Conservation (phyloP, 805 yeast species). For the Wickerhamomyces ciferrii region DNA sequence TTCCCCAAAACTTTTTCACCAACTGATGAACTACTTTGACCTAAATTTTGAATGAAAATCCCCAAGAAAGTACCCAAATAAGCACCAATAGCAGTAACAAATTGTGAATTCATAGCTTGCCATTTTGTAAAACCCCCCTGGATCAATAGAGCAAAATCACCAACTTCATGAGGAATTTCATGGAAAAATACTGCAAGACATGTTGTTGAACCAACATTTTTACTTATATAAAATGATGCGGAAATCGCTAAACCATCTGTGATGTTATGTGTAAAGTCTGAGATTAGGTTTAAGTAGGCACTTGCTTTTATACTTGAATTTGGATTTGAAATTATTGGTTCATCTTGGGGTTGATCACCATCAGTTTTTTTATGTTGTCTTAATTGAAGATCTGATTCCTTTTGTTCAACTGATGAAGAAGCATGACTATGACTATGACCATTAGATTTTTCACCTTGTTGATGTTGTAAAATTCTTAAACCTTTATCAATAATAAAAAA, state of each 20-base stretch:
- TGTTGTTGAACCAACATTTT: constrained; percentile 60
- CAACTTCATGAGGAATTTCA: constrained; percentile 79
- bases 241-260: constrained; percentile 77
- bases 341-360: constrained; percentile 17
- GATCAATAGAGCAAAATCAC: constrained; percentile 70
- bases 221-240: constrained; percentile 59
- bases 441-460: constrained; percentile 18
- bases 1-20: neutral
- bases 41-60: constrained; percentile 44
- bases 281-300: constrained; percentile 60
- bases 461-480: constrained; percentile 43
- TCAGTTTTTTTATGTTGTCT: constrained; percentile 17
- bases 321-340: constrained; percentile 28
- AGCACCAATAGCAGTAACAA: constrained; percentile 62
- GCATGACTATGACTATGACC: constrained; percentile 31
- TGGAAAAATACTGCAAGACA: constrained; percentile 69
- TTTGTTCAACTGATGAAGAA: neutral
- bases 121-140: constrained; percentile 64
- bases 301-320: constrained; percentile 32
- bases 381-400: constrained; percentile 10
- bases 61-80: constrained; percentile 63
- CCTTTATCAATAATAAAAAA: constrained; percentile 62
- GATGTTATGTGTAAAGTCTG: constrained; percentile 70
- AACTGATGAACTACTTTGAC: constrained; percentile 8
- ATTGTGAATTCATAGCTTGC: constrained; percentile 64